phyloP scores from a whole-genome alignment of 371 early-diverging fungal genomes.

The Encephalitozoon romaleae region DNA sequence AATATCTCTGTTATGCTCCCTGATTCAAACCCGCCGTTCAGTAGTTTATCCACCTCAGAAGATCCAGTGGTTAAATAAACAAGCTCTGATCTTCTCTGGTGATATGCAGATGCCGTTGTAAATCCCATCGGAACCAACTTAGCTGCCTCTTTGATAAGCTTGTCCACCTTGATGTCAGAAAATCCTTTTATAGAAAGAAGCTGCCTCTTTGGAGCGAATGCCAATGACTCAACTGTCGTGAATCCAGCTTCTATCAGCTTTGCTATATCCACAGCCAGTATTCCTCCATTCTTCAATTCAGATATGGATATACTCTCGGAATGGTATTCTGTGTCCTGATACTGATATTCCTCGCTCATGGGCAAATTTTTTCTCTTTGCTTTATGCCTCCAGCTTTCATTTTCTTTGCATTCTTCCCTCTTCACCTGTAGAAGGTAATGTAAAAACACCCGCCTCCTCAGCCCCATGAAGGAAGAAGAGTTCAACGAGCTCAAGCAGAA shows the following conservation, averaged over 20 bases:
- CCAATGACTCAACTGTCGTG: slow-evolving; percentile 83
- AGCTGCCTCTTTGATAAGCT: slow-evolving; percentile 81
- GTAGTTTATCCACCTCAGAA: slow-evolving; percentile 78
- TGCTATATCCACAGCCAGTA: slow-evolving; percentile 70
- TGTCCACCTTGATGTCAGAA: slow-evolving; percentile 91
- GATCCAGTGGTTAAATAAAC: slow-evolving; percentile 85
- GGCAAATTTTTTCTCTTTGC: slow-evolving; percentile 50
- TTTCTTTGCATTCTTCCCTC: slow-evolving; percentile 39
- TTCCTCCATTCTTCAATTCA: slow-evolving; percentile 68
- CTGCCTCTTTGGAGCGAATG: slow-evolving; percentile 83
- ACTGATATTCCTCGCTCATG: slow-evolving; percentile 51
- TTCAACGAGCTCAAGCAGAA: slow-evolving; percentile 58
- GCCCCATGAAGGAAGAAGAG: slow-evolving; percentile 57
- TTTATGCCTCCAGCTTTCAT: slow-evolving; percentile 43
- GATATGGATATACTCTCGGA: slow-evolving; percentile 51
- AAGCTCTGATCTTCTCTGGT: slow-evolving; percentile 73
- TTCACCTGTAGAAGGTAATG: neutral
- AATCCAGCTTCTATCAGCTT: slow-evolving; percentile 82
- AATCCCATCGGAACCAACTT: slow-evolving; percentile 91
- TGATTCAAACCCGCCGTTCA: slow-evolving; percentile 92
- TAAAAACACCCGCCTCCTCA: neutral
- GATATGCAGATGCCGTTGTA: slow-evolving; percentile 83
- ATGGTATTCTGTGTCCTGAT: slow-evolving; percentile 56
- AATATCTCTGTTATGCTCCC: slow-evolving; percentile 96
- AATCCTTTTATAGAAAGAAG: slow-evolving; percentile 86